phyloP scores from a whole-genome alignment of 2,329 filamentous ascomycete genomes.

The Eutypella sp. region DNA sequence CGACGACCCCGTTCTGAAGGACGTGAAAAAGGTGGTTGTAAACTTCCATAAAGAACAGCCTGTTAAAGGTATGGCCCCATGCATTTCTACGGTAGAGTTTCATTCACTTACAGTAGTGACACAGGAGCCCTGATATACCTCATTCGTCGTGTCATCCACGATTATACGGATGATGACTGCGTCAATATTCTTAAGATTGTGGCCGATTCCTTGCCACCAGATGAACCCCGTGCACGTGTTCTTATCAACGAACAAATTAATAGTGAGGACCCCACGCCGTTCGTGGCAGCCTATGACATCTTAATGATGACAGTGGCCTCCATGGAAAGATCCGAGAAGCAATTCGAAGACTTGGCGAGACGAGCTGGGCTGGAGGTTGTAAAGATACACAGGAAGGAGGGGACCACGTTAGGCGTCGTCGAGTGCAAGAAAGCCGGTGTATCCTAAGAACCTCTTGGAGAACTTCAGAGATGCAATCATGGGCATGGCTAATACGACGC shows the following conservation, averaged over 20 bases:
- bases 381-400: constrained; percentile 9
- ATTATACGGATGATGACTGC: constrained; percentile 24
- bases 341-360: constrained; percentile 6
- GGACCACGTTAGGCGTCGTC: constrained; percentile 6
- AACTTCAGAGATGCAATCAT: too few species aligned
- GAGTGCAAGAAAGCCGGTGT: constrained; percentile 10
- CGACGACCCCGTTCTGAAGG: constrained; percentile 13
- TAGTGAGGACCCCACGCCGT: constrained; percentile 8
- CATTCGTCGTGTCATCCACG: constrained; percentile 28
- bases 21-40: constrained; percentile 19
- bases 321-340: constrained; percentile 7
- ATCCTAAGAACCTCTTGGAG: too few species aligned
- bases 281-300: constrained; percentile 10
- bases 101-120: background rate
- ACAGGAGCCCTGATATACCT: constrained; percentile 27
- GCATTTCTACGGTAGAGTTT: background rate
- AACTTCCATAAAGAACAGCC: constrained; percentile 26
- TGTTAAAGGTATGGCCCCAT: constrained; percentile 17
- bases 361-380: constrained; percentile 8
- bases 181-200: constrained; percentile 12
- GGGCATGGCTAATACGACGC: too few species aligned
- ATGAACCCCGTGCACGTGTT: constrained; percentile 9
- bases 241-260: constrained; percentile 14
- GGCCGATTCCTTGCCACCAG: constrained; percentile 9
- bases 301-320: constrained; percentile 11